phyloP scores from a whole-genome alignment of 352 stramenopile genomes.

The Phytophthora cryptogea region DNA sequence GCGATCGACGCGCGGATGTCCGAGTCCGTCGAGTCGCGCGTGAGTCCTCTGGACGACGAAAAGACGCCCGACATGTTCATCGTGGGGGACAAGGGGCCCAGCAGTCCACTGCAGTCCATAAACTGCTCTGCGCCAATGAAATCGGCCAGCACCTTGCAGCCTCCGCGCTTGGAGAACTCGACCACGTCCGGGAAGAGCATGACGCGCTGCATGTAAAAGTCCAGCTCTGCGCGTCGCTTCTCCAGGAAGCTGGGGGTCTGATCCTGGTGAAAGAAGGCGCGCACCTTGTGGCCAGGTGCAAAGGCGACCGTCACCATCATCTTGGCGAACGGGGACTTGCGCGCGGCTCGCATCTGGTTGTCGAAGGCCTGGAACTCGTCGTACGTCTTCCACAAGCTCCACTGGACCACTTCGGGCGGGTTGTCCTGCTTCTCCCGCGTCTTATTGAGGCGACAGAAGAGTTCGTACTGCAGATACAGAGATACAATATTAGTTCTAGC shows the following conservation, averaged over 20 bases:
- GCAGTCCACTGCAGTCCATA: conserved; percentile 48
- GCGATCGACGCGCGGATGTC: conserved; percentile 27
- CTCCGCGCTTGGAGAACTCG: conserved; percentile 57
- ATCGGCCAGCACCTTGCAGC: conserved; percentile 64
- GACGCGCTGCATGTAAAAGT: conserved; percentile 86
- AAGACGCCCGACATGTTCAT: conserved; percentile 37
- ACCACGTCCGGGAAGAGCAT: conserved; percentile 72
- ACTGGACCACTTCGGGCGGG: conserved; percentile 50
- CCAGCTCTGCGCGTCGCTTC: conserved; percentile 74
- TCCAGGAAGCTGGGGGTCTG: conserved; percentile 72
- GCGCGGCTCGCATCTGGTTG: conserved; percentile 54
- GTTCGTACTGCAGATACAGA: conserved; percentile 44
- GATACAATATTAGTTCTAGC: too few relatives aligned
- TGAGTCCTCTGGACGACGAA: conserved; percentile 25
- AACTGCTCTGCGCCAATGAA: conserved; percentile 60
- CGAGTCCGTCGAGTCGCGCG: conserved; percentile 34
- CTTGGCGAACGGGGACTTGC: conserved; percentile 63
- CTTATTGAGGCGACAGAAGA: conserved; percentile 56
- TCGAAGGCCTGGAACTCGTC: conserved; percentile 82
- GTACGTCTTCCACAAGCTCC: conserved; percentile 82
- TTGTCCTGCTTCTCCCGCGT: conserved; percentile 45
- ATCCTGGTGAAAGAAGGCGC: conserved; percentile 78
- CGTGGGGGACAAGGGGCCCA: conserved; percentile 13
- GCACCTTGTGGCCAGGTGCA: conserved; percentile 65
- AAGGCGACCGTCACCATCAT: conserved; percentile 88